Evolutionary conservation across 108 stramenopile genomes (phyloP).

Genomic region (Skeletonema marinoi): DNA sequence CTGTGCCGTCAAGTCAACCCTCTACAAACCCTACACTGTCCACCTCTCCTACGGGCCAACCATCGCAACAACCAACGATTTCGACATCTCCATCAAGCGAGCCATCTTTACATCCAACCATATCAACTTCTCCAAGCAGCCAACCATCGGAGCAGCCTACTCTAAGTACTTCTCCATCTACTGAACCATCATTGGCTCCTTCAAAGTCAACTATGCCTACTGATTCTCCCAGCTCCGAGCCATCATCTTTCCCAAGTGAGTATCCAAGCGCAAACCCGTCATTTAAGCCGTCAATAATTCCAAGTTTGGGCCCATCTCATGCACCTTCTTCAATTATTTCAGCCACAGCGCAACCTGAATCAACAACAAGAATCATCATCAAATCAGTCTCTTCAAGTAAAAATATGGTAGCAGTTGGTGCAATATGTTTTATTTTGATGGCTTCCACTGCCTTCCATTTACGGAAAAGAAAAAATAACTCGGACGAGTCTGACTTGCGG

Average conservation of each 20-base stretch:
- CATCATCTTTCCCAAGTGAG: background rate
- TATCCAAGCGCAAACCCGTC: background rate
- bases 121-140: conserved; percentile 15
- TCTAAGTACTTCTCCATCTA: background rate
- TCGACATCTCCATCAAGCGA: conserved; percentile 8
- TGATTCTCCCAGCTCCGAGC: background rate
- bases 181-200: conserved; percentile 3
- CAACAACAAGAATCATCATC: background rate
- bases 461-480: background rate
- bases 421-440: background rate
- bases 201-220: background rate
- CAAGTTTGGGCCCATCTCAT: background rate
- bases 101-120: conserved; percentile 11
- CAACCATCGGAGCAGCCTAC: background rate
- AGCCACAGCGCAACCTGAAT: background rate
- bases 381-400: background rate
- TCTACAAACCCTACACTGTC: background rate
- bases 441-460: background rate
- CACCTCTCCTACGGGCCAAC: background rate
- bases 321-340: background rate
- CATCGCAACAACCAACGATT: background rate
- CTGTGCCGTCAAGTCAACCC: background rate
- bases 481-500: background rate
- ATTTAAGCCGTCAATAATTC: background rate
- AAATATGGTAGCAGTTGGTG: background rate